Base-by-base conservation (phyloP, 1,139 yeast genomes). In the Yamadazyma sp. region DNA sequence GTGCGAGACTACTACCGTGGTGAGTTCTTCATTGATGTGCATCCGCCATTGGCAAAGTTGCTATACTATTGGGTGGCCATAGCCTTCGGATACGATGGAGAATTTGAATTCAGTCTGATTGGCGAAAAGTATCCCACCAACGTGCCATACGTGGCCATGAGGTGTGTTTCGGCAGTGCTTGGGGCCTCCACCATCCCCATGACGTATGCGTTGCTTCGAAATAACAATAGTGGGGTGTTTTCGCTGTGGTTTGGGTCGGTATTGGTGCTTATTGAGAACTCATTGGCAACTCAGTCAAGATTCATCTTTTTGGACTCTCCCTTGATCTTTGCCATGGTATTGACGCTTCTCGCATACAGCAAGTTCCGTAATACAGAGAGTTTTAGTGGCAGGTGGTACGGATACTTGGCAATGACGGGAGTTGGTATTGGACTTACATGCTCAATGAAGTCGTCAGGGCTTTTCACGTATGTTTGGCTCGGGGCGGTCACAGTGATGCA, bases 21-120 rank as follows among this genome's bases (percentile, higher is more conserved):
- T n/a, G 68, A 73, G 31, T 82, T 77, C 47, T 82, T 78, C 51
- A 53, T 80, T 13, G 85, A 78, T 46, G 67, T 72, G 2, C 78
- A 81, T 39, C 89, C 90, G 0, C 89, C 90, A 2, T 60, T 83
- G 30, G 73, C 66, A 5, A 68, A 76, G 31, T 50, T 83, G 42
- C 40, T 79, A 1, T 80, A 70, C 50, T 66, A 70, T 33, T 59
- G 63, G 46, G 46, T 78, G 9, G 72, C 78, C 0, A 48, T 57
- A 16, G 12, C 65, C 2, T 53, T 57, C 17, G 73, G 76, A 2
- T 80, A 76, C 61, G 57, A 69, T 43, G 83, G 81, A 0, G 48
- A 57, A 9, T 70, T 68, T 43, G 56, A 43, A 41, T 64, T 63
- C 42, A 46, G 38, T 20, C 45, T 50, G 5, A 61, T 67, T 25